Conservation (phyloP, 345 rosid genomes). For the Bretschneidera sinensis region DNA sequence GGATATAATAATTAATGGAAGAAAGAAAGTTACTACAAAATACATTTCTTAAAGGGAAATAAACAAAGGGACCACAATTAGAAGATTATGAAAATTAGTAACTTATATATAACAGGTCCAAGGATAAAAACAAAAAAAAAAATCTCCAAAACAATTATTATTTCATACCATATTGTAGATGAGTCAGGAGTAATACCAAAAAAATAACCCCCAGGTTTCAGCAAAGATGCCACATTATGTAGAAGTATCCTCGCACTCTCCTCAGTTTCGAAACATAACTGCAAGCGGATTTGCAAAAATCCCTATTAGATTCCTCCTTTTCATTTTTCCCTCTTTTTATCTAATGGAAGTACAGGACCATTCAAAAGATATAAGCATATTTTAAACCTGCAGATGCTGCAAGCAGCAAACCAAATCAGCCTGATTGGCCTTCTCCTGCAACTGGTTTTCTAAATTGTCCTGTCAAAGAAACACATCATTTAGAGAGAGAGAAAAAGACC, state of each 20-base stretch:
- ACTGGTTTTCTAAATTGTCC: conserved; percentile 56
- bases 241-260: conserved; percentile 87
- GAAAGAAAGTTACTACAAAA: neutral
- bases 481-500: neutral
- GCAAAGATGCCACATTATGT: conserved; percentile 71
- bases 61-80: neutral
- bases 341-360: neutral
- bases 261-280: conserved; percentile 90
- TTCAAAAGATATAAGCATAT: conserved; percentile 2
- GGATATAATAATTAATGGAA: too few relatives aligned
- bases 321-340: conserved; percentile 1
- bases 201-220: conserved; percentile 95
- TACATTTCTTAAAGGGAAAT: neutral
- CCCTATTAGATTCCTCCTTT: conserved; percentile 1
- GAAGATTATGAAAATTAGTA: conserved; percentile 1
- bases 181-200: conserved; percentile 96
- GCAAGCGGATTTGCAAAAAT: conserved; percentile 17
- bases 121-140: neutral
- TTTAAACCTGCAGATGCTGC: conserved; percentile 81
- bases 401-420: conserved; percentile 90
- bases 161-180: conserved; percentile 94
- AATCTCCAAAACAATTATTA: conserved; percentile 9
- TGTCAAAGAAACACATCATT: conserved; percentile 26
- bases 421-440: conserved; percentile 55
- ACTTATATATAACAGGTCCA: neutral